Percentiles rank a stretch among this genome's conserved stretches.
phyloP scores from a whole-genome alignment of 441 rosid species.

The Croton setiger region DNA sequence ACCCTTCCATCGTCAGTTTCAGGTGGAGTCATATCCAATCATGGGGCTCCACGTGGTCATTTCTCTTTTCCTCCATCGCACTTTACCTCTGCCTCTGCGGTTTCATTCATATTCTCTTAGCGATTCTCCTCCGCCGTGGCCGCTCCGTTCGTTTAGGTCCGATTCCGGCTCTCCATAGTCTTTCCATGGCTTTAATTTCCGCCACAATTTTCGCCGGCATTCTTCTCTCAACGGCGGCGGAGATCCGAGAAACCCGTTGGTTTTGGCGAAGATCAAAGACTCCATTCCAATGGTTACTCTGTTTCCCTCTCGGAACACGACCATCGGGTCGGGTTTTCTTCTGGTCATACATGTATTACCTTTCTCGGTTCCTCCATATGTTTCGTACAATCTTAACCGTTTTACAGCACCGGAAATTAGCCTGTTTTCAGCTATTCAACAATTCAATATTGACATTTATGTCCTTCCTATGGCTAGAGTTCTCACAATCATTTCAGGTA shows the following conservation, averaged over 20 bases:
- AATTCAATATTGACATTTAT: conserved; percentile 49
- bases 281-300: conserved; percentile 84
- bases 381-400: conserved; percentile 52
- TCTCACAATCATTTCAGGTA: conserved; percentile 82
- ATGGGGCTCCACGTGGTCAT: conserved; percentile 87
- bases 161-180: conserved; percentile 69
- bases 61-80: conserved; percentile 55
- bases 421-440: conserved; percentile 55
- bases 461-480: conserved; percentile 84
- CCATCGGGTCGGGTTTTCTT: conserved; percentile 93
- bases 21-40: conserved; percentile 82
- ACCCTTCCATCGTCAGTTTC: conserved; percentile 65
- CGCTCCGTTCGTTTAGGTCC: conserved; percentile 57
- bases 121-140: conserved; percentile 35
- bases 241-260: conserved; percentile 80
- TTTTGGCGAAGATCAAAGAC: conserved; percentile 68
- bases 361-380: conserved; percentile 80
- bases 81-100: conserved; percentile 47
- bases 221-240: conserved; percentile 68
- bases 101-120: too few species aligned
- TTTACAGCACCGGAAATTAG: conserved; percentile 42
- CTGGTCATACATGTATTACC: conserved; percentile 87
- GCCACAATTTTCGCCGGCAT: conserved; percentile 67
- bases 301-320: conserved; percentile 83
- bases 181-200: conserved; percentile 57